Evolutionary conservation across 805 yeast species (phyloP).

Genomic region (Kregervanrija delftensis): DNA sequence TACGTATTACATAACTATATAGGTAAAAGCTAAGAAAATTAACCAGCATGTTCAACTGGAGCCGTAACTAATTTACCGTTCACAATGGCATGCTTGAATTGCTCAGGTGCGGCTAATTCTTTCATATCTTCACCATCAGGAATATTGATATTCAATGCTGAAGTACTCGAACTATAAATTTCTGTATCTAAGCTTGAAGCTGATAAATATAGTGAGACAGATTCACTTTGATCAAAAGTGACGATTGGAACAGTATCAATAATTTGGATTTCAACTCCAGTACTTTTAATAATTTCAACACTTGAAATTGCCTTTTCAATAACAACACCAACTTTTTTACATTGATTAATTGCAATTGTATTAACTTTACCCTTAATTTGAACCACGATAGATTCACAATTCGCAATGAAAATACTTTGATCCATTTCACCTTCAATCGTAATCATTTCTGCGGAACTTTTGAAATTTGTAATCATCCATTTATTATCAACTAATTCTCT

Average conservation of each 20-base stretch:
- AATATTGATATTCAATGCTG: slow-evolving; percentile 78
- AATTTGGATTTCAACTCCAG: slow-evolving; percentile 78
- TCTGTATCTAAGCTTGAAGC: slow-evolving; percentile 67
- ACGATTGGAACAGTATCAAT: slow-evolving; percentile 77
- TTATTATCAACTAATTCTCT: slow-evolving; percentile 79
- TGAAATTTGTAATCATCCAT: slow-evolving; percentile 83
- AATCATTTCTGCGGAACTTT: slow-evolving; percentile 49
- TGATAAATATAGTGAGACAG: slow-evolving; percentile 74
- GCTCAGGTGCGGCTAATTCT: slow-evolving; percentile 89
- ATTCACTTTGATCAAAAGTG: slow-evolving; percentile 82
- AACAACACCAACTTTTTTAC: slow-evolving; percentile 67
- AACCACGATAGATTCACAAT: slow-evolving; percentile 64
- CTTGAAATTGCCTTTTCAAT: slow-evolving; percentile 84
- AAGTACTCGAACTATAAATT: slow-evolving; percentile 76
- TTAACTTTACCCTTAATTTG: slow-evolving; percentile 89
- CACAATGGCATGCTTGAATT: slow-evolving; percentile 64
- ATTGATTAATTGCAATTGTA: slow-evolving; percentile 73
- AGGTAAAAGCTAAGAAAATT: slow-evolving; percentile 9
- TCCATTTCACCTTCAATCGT: slow-evolving; percentile 72
- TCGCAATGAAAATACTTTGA: slow-evolving; percentile 85
- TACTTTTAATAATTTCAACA: slow-evolving; percentile 77
- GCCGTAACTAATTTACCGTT: slow-evolving; percentile 57
- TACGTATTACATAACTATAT: too few relatives aligned
- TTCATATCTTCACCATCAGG: slow-evolving; percentile 72
- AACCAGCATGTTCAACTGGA: slow-evolving; percentile 82